Percentiles rank a stretch among this genome's conserved stretches.
phyloP scores from a whole-genome alignment of 306 rosid species.

The Cucurbita pepo region DNA sequence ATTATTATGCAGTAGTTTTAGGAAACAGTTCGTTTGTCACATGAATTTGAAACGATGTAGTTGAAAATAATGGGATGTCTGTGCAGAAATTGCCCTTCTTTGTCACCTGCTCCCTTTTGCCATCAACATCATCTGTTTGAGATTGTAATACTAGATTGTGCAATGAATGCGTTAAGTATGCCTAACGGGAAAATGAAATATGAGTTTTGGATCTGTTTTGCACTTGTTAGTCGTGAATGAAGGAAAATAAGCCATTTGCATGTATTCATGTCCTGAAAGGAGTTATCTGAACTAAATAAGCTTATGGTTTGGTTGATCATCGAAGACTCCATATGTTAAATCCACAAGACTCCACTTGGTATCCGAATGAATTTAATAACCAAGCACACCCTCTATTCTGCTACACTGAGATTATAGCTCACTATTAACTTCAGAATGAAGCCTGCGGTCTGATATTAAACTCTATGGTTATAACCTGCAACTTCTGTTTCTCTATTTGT shows the following conservation, averaged over 20 bases:
- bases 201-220: neutral
- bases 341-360: neutral
- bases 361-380: neutral
- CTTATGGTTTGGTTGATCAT: neutral
- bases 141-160: neutral
- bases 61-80: constrained; percentile 8
- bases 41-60: neutral
- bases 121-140: neutral
- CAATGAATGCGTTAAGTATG: neutral
- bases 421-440: neutral
- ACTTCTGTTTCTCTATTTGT: neutral
- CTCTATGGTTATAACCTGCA: neutral
- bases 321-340: neutral
- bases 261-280: neutral
- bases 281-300: neutral
- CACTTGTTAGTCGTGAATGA: neutral
- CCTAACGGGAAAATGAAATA: neutral
- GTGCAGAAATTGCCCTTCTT: constrained; percentile 14
- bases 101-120: neutral
- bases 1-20: neutral
- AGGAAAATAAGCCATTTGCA: neutral
- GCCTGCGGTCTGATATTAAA: neutral
- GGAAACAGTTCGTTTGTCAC: constrained; percentile 1
- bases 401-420: neutral
- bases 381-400: neutral